phyloP scores from a whole-genome alignment of 768 basidiomycete genomes.

The Hericium rajendrae region DNA sequence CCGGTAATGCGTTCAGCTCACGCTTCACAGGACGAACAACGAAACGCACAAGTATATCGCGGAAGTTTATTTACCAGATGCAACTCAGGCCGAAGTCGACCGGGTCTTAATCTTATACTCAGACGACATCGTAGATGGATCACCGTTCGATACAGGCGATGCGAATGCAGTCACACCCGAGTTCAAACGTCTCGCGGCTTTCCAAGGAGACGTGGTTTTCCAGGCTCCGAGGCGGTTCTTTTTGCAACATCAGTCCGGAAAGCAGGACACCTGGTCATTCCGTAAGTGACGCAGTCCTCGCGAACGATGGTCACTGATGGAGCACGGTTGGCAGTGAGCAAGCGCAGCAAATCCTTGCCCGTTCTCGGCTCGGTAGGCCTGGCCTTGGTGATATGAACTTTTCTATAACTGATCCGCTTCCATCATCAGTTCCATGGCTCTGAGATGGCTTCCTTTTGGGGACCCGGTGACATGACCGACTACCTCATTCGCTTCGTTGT shows the following conservation, averaged over 20 bases:
- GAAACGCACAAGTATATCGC: constrained; percentile 7
- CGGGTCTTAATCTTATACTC: constrained; percentile 8
- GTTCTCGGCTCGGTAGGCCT: not conserved
- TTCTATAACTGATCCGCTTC: no score
- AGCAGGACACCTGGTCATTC: constrained; percentile 25
- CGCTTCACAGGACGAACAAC: constrained; percentile 5
- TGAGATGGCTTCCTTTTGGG: not conserved
- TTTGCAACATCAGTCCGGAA: constrained; percentile 21
- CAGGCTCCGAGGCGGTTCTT: constrained; percentile 28
- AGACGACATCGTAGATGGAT: constrained; percentile 15
- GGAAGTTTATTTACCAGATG: not conserved
- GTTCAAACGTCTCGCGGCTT: constrained; percentile 30
- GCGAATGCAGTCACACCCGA: constrained; percentile 21
- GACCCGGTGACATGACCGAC: constrained; percentile 9
- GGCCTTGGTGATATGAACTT: not conserved
- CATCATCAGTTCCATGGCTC: constrained; percentile 6
- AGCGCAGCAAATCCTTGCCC: not conserved
- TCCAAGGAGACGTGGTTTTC: constrained; percentile 28
- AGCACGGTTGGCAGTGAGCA: not conserved
- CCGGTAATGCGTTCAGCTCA: not conserved
- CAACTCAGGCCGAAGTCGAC: constrained; percentile 4
- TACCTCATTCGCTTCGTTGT: constrained; percentile 19
- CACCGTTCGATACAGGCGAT: constrained; percentile 20
- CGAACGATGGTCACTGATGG: not conserved
- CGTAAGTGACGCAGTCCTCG: constrained; percentile 20